Conservation (phyloP, 2,329 filamentous ascomycete genomes). For the Nectriaceae sp. region DNA sequence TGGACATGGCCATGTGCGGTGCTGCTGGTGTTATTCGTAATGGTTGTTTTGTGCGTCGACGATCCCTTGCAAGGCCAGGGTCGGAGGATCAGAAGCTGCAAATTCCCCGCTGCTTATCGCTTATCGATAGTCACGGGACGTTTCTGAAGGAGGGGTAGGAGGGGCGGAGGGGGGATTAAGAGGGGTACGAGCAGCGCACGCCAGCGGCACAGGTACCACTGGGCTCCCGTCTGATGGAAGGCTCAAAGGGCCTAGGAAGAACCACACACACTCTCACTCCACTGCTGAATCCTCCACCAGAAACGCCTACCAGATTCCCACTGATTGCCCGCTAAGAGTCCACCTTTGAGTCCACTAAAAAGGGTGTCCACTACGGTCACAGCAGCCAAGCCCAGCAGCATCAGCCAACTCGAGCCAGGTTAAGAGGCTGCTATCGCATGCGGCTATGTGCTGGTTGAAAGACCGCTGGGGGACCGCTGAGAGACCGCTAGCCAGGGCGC, state of each 20-base stretch:
- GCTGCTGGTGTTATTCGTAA: neutral
- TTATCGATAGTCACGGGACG: slow-evolving; percentile 16
- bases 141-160: slow-evolving; percentile 4
- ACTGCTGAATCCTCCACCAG: too few species aligned
- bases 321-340: too few species aligned
- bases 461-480: too few species aligned
- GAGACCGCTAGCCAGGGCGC: too few species aligned
- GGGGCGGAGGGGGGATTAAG: slow-evolving; percentile 3
- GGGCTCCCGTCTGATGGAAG: neutral
- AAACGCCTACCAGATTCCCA: too few species aligned
- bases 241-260: neutral
- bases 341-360: too few species aligned
- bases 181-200: neutral
- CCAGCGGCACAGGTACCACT: neutral
- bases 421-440: too few species aligned
- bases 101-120: slow-evolving; percentile 12
- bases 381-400: too few species aligned
- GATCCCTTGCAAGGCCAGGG: slow-evolving; percentile 1
- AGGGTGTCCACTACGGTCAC: too few species aligned
- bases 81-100: neutral
- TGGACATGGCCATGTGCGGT: neutral
- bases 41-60: neutral
- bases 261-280: neutral
- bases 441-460: too few species aligned
- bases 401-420: too few species aligned